Conservation (phyloP, 768 basidiomycete genomes). For the Kwoniella sp. region DNA sequence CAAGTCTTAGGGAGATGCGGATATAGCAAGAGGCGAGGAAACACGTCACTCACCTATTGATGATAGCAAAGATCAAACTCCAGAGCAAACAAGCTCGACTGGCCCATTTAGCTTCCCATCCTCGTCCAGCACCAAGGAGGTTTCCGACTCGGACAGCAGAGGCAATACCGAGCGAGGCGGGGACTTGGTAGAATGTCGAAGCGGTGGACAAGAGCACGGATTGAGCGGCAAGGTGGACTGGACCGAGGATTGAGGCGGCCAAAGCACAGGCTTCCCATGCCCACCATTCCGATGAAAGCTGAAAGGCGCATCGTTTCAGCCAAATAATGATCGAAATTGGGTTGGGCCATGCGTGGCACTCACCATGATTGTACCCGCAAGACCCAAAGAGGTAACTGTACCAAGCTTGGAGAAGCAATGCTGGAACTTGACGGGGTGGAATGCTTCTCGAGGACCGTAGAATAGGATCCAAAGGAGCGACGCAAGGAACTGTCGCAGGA, state of each 20-base stretch:
- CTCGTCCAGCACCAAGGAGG: constrained; percentile 77
- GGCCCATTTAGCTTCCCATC: constrained; percentile 70
- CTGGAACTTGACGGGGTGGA: constrained; percentile 71
- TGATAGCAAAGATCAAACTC: constrained; percentile 65
- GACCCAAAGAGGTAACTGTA: constrained; percentile 50
- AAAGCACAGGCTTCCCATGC: constrained; percentile 73
- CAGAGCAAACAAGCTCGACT: constrained; percentile 68
- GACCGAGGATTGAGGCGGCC: constrained; percentile 64
- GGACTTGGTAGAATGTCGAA: constrained; percentile 73
- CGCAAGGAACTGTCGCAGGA: constrained; percentile 47
- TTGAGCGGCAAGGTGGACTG: constrained; percentile 80
- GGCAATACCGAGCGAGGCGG: constrained; percentile 79
- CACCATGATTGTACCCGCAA: constrained; percentile 67
- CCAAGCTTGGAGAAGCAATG: constrained; percentile 77
- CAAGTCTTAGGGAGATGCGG: no score
- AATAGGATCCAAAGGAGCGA: constrained; percentile 53
- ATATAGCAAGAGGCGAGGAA: not conserved
- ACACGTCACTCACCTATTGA: constrained; percentile 61
- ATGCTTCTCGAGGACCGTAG: constrained; percentile 67
- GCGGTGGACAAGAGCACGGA: constrained; percentile 65
- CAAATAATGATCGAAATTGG: no score
- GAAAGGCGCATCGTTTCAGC: no score
- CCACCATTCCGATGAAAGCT: constrained; percentile 87
- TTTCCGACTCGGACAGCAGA: constrained; percentile 85
- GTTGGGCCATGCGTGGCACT: no score